These are phyloP conservation scores for Wickerhamiella cacticola DNA, from an alignment of 805 yeast genomes.

Conservation along the genomic window DNA sequence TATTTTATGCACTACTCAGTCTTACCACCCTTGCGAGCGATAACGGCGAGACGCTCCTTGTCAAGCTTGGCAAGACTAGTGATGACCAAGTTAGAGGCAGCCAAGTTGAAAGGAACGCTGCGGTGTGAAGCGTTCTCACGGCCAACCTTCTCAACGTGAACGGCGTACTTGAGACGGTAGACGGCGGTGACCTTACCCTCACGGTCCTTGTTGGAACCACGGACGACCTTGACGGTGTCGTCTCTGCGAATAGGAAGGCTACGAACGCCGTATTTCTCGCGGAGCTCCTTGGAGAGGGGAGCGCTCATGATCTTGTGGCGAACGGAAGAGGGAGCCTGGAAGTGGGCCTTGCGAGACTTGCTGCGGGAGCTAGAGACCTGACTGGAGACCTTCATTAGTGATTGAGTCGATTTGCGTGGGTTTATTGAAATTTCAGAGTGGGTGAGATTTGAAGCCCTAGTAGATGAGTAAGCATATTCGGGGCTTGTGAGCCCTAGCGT, in stretches of 20 bases:
- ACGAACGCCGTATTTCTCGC: conserved; percentile 92
- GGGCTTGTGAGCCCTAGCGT: neutral
- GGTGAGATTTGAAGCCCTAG: conserved; percentile 10
- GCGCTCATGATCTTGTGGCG: conserved; percentile 95
- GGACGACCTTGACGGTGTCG: conserved; percentile 88
- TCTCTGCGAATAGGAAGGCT: conserved; percentile 96
- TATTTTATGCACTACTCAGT: conserved; percentile 46
- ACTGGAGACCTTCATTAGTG: conserved; percentile 24
- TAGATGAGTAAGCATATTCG: neutral
- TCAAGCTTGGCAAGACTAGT: conserved; percentile 89
- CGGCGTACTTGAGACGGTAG: conserved; percentile 95
- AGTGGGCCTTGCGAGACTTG: conserved; percentile 99
- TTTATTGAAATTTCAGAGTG: conserved; percentile 3
- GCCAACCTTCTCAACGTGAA: conserved; percentile 94
- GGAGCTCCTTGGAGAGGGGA: conserved; percentile 97
- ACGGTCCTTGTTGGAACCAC: conserved; percentile 99
- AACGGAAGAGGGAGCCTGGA: conserved; percentile 91
- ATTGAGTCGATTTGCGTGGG: conserved; percentile 6
- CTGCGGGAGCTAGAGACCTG: conserved; percentile 98
- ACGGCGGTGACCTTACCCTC: conserved; percentile 97
- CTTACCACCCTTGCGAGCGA: conserved; percentile 96
- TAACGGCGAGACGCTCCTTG: conserved; percentile 97
- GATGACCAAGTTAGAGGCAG: conserved; percentile 98
- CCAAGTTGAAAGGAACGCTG: conserved; percentile 90
- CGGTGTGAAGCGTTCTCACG: conserved; percentile 98